These are phyloP conservation scores for Pinus taeda DNA, from an alignment of 75 land plant species.

Conservation along the genomic window DNA sequence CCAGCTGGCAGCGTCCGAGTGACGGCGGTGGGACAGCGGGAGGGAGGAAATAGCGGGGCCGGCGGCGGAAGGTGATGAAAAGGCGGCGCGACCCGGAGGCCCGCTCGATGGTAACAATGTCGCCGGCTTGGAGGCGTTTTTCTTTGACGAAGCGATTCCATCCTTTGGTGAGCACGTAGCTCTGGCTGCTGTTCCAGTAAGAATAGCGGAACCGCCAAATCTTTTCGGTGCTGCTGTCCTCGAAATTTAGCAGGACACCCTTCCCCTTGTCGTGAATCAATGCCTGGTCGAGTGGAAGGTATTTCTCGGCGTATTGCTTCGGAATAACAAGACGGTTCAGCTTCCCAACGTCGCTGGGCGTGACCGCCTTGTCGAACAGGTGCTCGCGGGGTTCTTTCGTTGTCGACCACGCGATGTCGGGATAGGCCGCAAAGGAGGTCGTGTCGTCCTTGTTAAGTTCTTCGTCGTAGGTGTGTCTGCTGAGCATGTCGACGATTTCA, in stretches of 20 bases:
- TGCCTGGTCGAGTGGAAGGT: not conserved
- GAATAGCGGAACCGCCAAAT: conserved; percentile 34
- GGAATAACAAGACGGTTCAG: conserved; percentile 8
- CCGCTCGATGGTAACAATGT: conserved; percentile 29
- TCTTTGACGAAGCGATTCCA: conserved; percentile 51
- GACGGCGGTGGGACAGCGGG: not conserved
- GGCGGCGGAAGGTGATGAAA: not conserved
- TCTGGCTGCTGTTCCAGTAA: conserved; percentile 57
- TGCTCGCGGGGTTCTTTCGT: no score
- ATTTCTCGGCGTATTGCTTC: conserved; percentile 17
- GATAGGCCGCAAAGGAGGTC: no score
- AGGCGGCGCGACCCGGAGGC: conserved; percentile 9
- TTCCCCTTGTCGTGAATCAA: not conserved
- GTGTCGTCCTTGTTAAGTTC: no score
- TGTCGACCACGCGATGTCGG: no score
- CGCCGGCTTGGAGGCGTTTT: conserved; percentile 38
- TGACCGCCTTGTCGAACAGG: no score
- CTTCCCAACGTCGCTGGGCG: no score
- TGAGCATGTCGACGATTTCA: no score
- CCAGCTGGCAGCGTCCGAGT: no score
- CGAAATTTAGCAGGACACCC: not conserved
- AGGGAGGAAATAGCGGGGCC: no score
- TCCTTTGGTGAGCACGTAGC: conserved; percentile 49
- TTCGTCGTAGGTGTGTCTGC: no score
- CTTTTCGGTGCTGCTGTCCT: not conserved